Evolutionary conservation across 345 rosid genomes (phyloP).

Genomic region (Firmiana major): DNA sequence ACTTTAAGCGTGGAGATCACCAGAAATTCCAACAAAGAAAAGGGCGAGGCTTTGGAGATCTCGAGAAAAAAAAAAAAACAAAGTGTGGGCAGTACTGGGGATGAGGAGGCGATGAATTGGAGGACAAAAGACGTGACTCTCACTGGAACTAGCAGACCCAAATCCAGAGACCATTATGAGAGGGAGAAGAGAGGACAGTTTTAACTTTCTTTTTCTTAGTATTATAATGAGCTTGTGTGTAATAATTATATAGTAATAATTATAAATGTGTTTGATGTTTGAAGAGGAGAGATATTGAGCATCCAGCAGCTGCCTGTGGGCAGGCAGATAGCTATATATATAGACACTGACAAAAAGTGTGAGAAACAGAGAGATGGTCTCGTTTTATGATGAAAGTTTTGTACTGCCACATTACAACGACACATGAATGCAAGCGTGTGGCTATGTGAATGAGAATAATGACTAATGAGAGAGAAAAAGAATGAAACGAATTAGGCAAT

Average conservation of each 20-base stretch:
- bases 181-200: constrained; percentile 11
- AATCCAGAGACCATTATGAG: constrained; percentile 26
- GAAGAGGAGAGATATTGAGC: background rate
- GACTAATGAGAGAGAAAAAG: background rate
- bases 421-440: constrained; percentile 29
- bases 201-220: background rate
- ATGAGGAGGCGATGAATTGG: constrained; percentile 37
- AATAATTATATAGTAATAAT: no score
- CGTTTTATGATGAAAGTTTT: constrained; percentile 27
- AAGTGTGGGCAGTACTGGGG: background rate
- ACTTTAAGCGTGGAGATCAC: background rate
- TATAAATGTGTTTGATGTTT: background rate
- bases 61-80: constrained; percentile 23
- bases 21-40: constrained; percentile 28
- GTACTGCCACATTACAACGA: constrained; percentile 22
- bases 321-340: background rate
- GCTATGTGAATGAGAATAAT: background rate
- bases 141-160: constrained; percentile 27
- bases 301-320: background rate
- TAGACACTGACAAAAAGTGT: constrained; percentile 34
- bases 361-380: constrained; percentile 22
- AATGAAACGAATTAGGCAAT: constrained; percentile 23
- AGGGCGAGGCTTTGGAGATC: constrained; percentile 28
- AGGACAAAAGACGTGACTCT: constrained; percentile 29
- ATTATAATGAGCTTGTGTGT: no score